Conservation (phyloP, 164 flowering plant genomes). For the Litsea cubeba region DNA sequence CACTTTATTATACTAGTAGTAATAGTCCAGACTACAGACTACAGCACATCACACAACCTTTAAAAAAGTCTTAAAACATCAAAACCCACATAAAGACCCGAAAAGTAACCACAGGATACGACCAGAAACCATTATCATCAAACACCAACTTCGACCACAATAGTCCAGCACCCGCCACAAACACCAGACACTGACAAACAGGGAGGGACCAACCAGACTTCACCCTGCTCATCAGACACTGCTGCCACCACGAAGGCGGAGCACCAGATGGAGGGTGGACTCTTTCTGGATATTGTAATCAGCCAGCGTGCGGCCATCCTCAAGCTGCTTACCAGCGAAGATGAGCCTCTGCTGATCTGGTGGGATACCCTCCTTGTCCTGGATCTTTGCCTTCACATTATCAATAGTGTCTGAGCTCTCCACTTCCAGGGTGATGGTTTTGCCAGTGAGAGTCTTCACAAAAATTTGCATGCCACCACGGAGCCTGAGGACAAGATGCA, state of each 20-base stretch:
- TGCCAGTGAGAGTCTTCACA: slow-evolving; percentile 7
- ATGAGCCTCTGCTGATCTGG: slow-evolving; percentile 10
- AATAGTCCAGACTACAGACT: too few relatives aligned
- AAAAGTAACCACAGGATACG: too few relatives aligned
- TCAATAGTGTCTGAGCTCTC: slow-evolving; percentile 5
- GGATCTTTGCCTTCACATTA: slow-evolving; percentile 4
- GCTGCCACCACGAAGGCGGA: slow-evolving; percentile 1
- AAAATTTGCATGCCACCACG: slow-evolving; percentile 8
- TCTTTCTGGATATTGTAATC: slow-evolving; percentile 7
- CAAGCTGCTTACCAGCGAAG: slow-evolving; percentile 6
- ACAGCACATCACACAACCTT: too few relatives aligned
- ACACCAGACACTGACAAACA: neutral
- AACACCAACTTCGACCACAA: too few relatives aligned
- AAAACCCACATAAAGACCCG: too few relatives aligned
- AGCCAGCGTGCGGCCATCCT: slow-evolving; percentile 2
- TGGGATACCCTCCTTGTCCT: slow-evolving; percentile 9
- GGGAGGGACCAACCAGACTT: neutral
- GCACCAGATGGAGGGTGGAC: slow-evolving; percentile 7
- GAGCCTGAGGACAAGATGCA: slow-evolving; percentile 7
- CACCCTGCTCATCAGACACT: neutral
- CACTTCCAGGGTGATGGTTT: slow-evolving; percentile 4
- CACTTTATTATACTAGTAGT: too few relatives aligned
- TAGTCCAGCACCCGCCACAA: neutral
- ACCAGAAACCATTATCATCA: too few relatives aligned
- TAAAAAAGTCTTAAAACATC: too few relatives aligned